These are phyloP conservation scores for Eucalyptus coolabah DNA, from an alignment of 345 rosid genomes.

Conservation along the genomic window DNA sequence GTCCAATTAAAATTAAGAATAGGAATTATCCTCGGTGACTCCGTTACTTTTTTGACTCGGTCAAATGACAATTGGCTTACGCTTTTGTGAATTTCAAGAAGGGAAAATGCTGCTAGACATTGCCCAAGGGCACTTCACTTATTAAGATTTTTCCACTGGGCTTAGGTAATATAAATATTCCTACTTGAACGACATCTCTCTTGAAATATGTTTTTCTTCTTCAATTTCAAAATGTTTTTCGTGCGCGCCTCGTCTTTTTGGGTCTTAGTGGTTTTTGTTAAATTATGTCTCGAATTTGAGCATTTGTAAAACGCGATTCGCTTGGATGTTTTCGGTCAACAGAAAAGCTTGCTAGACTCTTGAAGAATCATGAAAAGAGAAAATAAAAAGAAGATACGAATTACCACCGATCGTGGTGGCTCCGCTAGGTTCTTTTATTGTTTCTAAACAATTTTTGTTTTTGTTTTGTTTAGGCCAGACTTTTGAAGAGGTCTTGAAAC, in stretches of 20 bases:
- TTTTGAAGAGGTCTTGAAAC: too few species aligned
- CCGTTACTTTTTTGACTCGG: background rate
- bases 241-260: background rate
- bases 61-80: background rate
- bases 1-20: background rate
- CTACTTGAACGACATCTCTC: background rate
- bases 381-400: too few species aligned
- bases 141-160: background rate
- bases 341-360: too few species aligned
- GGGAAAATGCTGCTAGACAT: background rate
- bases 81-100: background rate
- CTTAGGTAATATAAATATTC: background rate
- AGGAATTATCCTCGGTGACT: background rate
- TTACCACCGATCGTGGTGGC: too few species aligned
- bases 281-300: fast-evolving
- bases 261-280: background rate
- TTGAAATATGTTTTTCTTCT: background rate
- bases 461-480: too few species aligned
- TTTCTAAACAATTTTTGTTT: too few species aligned
- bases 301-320: fast-evolving
- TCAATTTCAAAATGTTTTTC: background rate
- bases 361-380: fast-evolving
- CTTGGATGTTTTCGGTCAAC: too few species aligned
- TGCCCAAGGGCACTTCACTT: background rate
- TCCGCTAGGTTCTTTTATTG: too few species aligned